Evolutionary conservation across 352 stramenopile genomes (phyloP).

Genomic region (Lagenidium sp.): DNA sequence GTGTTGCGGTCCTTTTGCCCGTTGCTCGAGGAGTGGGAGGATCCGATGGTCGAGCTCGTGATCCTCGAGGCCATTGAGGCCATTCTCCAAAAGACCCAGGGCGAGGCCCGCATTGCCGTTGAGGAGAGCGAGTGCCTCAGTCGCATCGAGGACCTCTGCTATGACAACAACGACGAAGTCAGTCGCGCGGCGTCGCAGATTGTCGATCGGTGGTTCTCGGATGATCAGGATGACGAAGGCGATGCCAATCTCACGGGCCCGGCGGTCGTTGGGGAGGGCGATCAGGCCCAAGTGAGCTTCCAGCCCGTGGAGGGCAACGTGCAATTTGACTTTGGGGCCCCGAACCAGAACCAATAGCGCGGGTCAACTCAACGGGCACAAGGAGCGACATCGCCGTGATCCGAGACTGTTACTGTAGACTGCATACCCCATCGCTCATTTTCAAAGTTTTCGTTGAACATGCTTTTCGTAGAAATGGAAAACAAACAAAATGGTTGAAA

Average conservation of each 20-base stretch:
- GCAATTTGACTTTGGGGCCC: slow-evolving; percentile 63
- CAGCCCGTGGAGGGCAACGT: slow-evolving; percentile 54
- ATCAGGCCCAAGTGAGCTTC: slow-evolving; percentile 45
- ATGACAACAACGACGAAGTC: slow-evolving; percentile 75
- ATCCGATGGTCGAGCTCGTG: slow-evolving; percentile 79
- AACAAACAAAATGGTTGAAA: no score
- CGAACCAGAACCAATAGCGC: no score
- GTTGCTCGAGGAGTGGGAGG: slow-evolving; percentile 75
- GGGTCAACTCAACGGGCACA: no score
- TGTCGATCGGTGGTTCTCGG: slow-evolving; percentile 75
- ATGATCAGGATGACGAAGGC: slow-evolving; percentile 35
- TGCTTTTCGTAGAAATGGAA: no score
- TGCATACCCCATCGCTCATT: no score
- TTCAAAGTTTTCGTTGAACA: no score
- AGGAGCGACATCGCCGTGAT: no score
- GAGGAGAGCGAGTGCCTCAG: slow-evolving; percentile 71
- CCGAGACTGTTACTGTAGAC: no score
- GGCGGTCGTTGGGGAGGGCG: slow-evolving; percentile 28
- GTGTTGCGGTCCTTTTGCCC: slow-evolving; percentile 67
- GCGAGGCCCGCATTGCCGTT: slow-evolving; percentile 49
- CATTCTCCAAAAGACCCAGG: slow-evolving; percentile 53
- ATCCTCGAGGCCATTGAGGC: slow-evolving; percentile 76
- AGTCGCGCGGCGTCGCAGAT: slow-evolving; percentile 61
- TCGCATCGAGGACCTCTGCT: slow-evolving; percentile 79
- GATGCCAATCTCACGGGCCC: slow-evolving; percentile 25